A percentile compares a stretch with the other conserved stretches of the same genome.
phyloP scores from a whole-genome alignment of 2,329 filamentous ascomycete species.

The Penicillium fuscoglaucum region DNA sequence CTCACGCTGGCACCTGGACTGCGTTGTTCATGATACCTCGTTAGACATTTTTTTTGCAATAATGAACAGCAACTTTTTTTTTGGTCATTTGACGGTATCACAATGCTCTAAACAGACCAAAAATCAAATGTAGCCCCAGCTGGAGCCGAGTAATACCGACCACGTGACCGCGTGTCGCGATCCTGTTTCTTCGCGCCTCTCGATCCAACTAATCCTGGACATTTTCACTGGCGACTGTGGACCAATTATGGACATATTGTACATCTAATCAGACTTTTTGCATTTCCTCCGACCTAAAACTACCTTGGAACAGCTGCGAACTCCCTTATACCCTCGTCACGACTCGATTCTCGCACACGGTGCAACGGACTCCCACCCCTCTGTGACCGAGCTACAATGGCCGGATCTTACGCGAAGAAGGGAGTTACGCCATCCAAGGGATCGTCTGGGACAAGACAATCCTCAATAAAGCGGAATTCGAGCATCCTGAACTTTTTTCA shows the following conservation, averaged over 20 bases:
- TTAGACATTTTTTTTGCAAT: slow-evolving; percentile 8
- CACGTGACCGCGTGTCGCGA: slow-evolving; percentile 32
- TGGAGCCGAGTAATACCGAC: neutral
- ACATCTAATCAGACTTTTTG: slow-evolving; percentile 8
- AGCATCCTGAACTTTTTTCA: slow-evolving; percentile 76
- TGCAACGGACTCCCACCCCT: neutral
- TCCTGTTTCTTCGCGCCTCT: slow-evolving; percentile 15
- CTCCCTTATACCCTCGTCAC: neutral
- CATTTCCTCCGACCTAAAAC: neutral
- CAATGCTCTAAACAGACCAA: neutral
- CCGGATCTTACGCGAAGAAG: slow-evolving; percentile 25
- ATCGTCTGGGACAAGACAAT: slow-evolving; percentile 14
- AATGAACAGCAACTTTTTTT: slow-evolving; percentile 10
- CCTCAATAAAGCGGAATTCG: slow-evolving; percentile 49
- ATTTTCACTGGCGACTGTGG: neutral
- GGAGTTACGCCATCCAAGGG: slow-evolving; percentile 28
- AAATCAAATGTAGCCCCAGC: neutral
- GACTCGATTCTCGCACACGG: neutral
- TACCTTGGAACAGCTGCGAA: neutral
- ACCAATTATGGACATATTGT: slow-evolving; percentile 10
- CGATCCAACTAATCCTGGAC: neutral
- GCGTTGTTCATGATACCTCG: slow-evolving; percentile 12
- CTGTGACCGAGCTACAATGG: slow-evolving; percentile 22
- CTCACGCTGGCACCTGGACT: slow-evolving; percentile 7
- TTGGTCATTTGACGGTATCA: neutral